Evolutionary conservation across 2,329 filamentous ascomycete species (phyloP), one percentile per base, ranked within the genome.

Genomic region (Aspergillus awamori): DNA sequence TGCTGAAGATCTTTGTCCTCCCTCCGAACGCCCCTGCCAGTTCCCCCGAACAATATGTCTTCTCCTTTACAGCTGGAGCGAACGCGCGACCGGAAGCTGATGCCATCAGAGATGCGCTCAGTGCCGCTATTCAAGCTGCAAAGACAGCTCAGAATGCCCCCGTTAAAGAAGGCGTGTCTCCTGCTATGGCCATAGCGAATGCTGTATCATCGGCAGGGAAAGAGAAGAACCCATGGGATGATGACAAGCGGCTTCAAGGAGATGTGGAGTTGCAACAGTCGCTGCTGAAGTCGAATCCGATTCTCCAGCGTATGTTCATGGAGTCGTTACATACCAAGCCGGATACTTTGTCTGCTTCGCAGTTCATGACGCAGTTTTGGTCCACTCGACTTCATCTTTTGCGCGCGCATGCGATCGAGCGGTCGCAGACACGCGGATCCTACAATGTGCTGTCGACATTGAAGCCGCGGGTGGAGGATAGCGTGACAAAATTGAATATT

Each of bases 301-400:
- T 83, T 10, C 82, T 99, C 43, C 87, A 90, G 68, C 87, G 91
- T 74, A 95, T 93, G 47, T 97, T 97, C 74, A 89, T 92, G 79
- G 92, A 97, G 72, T 90, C 92, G 0, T 82, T 93, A 53, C 84
- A 86, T 56, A 90, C 91, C 8, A 97, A 97, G 72, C 93, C 94
- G 0, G 90, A 94, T 7, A 88, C 90, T 2, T 89, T 98, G 63
- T 89, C 89, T 0, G 87, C 90, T 28, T 86, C 86, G 1, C 89
- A 93, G 48, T 97, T 98, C 76, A 93, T 94, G 67, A 83, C 87
- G 1, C 94, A 97, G 74, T 99, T 99, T 79, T 99, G 95, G 95
- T 92, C 92, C 1, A 92, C 92, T 2, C 86, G 96, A 49, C 86
- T 93, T 51, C 92, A 92, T 74, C 81, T 97, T 33, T 83, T 99